These are phyloP conservation scores for Anastatica hierochuntica DNA, from an alignment of 345 rosid genomes.

Conservation along the genomic window DNA sequence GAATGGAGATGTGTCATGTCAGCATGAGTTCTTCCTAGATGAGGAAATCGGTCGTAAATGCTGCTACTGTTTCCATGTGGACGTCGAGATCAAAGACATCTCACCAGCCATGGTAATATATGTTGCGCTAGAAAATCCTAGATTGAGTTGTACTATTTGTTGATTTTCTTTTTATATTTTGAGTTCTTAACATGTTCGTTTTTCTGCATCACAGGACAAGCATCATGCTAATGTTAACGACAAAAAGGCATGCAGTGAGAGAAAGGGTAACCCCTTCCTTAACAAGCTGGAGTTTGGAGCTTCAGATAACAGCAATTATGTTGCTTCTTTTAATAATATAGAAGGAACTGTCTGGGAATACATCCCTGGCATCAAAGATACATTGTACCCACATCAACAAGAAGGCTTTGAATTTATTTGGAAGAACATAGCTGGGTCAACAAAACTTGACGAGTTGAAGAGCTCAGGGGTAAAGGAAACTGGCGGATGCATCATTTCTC, in stretches of 20 bases:
- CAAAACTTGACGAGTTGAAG: constrained; percentile 38
- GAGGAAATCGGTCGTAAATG: constrained; percentile 51
- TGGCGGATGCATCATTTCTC: constrained; percentile 73
- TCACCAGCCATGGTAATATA: constrained; percentile 38
- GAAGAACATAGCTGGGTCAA: constrained; percentile 66
- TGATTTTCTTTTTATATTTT: no score
- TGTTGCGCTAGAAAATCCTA: background rate
- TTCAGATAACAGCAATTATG: background rate
- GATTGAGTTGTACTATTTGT: constrained; percentile 3
- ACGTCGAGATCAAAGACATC: constrained; percentile 34
- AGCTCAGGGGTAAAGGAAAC: constrained; percentile 12
- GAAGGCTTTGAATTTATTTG: constrained; percentile 82
- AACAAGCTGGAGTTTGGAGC: constrained; percentile 15
- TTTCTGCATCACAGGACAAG: constrained; percentile 15
- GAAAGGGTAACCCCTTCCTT: constrained; percentile 10
- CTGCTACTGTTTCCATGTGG: constrained; percentile 32
- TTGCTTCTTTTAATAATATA: background rate
- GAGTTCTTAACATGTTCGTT: constrained; percentile 5
- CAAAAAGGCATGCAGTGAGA: constrained; percentile 14
- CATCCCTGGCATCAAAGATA: constrained; percentile 41
- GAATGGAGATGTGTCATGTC: constrained; percentile 24
- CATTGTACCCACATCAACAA: constrained; percentile 56
- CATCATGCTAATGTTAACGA: constrained; percentile 22
- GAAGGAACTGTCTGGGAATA: constrained; percentile 65
- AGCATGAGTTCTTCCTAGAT: constrained; percentile 36